Base-by-base conservation (phyloP, 2,329 filamentous ascomycete species). In the Fusarium hostae region DNA sequence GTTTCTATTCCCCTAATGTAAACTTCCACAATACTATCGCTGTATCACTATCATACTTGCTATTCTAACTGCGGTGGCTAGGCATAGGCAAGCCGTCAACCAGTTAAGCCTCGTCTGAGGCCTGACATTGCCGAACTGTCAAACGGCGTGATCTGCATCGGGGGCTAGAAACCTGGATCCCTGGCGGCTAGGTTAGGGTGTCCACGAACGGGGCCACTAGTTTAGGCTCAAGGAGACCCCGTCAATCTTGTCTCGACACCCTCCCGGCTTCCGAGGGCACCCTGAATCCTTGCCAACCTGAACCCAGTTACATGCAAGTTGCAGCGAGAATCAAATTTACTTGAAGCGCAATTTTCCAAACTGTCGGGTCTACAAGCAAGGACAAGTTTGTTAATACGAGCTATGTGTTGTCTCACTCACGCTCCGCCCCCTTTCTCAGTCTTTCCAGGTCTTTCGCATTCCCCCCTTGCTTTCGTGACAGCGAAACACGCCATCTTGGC, bases 261-360 rank as follows among this genome's bases (percentile, higher is more conserved):
- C 70, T 70, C 59, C 68, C 59, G 52, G 68, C 48, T 52, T 63
- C 56, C 50, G 55, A 56, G 68, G 50, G 51, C 51, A 43, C 66
- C 71, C 54, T 57, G 52, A 59, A 73, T 30, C 74, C 74, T 68
- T 66, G 74, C 52, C 26, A 37, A 56, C 72, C 54, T 61, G 55
- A 63, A 59, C 62, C 70, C 59, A 66, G 59, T 62, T 69, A 68
- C 75, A 75, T 77, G 68, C 66, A 62, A 74, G 59, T 73, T 69
- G 72, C 75, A 71, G 65, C 57, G 45, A 66, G 58, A 73, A 76
- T 73, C 74, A 77, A 77, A 76, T 75, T 75, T 72, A 75, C 74
- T 65, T 69, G 73, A 72, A 75, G 76, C 74, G 77, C 78, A 79
- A 80, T 79, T 80, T 80, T 80, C 78, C 78, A 80, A 59, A 76